Conservation (phyloP, 164 flowering plant genomes). For the Vitis riparia region DNA sequence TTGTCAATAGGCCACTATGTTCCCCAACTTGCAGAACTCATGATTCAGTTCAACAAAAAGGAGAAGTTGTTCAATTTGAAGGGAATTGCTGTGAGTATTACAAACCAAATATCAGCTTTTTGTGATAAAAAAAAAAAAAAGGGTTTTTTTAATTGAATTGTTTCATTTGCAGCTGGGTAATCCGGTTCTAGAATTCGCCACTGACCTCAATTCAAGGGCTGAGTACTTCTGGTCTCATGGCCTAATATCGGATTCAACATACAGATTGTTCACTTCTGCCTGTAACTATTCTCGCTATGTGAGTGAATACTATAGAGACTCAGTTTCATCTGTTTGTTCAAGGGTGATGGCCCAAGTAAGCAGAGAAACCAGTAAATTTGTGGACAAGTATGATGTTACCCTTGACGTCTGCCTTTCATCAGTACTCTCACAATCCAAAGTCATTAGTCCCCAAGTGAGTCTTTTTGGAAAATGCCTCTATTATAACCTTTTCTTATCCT, state of each 20-base stretch:
- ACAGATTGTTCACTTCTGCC: constrained; percentile 61
- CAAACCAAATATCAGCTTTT: background rate
- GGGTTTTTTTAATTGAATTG: no score
- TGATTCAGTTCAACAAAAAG: constrained; percentile 67
- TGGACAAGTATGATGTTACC: constrained; percentile 88
- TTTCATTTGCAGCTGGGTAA: constrained; percentile 65
- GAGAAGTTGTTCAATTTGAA: constrained; percentile 72
- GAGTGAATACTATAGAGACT: constrained; percentile 59
- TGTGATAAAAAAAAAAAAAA: background rate
- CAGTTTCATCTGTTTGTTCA: constrained; percentile 68
- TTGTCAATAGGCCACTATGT: constrained; percentile 69
- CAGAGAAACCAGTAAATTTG: constrained; percentile 73
- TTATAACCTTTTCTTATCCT: background rate
- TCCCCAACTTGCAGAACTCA: constrained; percentile 83
- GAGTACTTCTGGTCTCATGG: constrained; percentile 96
- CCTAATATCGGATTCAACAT: constrained; percentile 82
- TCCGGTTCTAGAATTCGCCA: constrained; percentile 73
- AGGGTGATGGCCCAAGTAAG: constrained; percentile 72
- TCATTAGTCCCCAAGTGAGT: constrained; percentile 64
- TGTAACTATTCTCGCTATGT: constrained; percentile 90
- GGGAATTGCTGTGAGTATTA: constrained; percentile 85
- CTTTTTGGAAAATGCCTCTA: no score
- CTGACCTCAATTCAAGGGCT: constrained; percentile 83
- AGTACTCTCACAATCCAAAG: constrained; percentile 64
- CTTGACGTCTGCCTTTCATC: constrained; percentile 91